These are phyloP conservation scores for Eleusine coracana DNA, from an alignment of 176 grass and related monocot genomes.

Conservation along the genomic window DNA sequence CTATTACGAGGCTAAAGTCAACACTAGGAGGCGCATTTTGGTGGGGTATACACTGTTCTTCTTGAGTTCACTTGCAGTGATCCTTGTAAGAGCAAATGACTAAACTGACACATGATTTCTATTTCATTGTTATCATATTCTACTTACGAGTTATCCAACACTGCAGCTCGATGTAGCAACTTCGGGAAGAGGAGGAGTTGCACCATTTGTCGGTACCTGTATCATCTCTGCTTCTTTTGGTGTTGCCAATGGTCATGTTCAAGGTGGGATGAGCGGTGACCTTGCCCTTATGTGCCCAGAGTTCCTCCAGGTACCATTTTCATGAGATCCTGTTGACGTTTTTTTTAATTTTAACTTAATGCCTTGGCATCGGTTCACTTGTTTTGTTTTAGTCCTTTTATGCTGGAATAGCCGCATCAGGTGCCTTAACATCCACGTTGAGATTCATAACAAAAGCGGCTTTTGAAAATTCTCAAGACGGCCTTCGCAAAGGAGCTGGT, in stretches of 20 bases:
- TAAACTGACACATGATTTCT: too few species aligned
- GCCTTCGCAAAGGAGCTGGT: constrained; percentile 66
- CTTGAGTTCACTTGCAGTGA: constrained; percentile 55
- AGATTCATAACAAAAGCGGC: constrained; percentile 59
- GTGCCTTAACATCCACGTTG: constrained; percentile 54
- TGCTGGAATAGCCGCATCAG: constrained; percentile 65
- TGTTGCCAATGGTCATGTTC: constrained; percentile 54
- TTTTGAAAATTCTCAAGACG: constrained; percentile 63
- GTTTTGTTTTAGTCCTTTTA: constrained; percentile 51
- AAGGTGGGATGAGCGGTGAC: constrained; percentile 67
- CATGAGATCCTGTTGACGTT: too few species aligned
- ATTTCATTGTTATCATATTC: background rate
- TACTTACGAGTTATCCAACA: background rate
- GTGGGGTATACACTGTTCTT: constrained; percentile 63
- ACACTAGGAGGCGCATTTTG: constrained; percentile 64
- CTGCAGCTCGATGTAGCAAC: constrained; percentile 64
- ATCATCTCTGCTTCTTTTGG: constrained; percentile 50
- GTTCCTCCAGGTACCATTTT: constrained; percentile 55
- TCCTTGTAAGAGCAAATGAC: constrained; percentile 44
- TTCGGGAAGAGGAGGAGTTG: constrained; percentile 54
- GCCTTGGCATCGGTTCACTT: background rate
- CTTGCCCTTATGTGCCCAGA: constrained; percentile 70
- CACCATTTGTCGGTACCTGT: constrained; percentile 53
- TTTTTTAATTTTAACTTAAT: too few species aligned
- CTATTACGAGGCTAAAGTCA: constrained; percentile 62